Evolutionary conservation across 2,329 filamentous ascomycete genomes (phyloP).

Genomic region (Sarocladiaceae sp.): DNA sequence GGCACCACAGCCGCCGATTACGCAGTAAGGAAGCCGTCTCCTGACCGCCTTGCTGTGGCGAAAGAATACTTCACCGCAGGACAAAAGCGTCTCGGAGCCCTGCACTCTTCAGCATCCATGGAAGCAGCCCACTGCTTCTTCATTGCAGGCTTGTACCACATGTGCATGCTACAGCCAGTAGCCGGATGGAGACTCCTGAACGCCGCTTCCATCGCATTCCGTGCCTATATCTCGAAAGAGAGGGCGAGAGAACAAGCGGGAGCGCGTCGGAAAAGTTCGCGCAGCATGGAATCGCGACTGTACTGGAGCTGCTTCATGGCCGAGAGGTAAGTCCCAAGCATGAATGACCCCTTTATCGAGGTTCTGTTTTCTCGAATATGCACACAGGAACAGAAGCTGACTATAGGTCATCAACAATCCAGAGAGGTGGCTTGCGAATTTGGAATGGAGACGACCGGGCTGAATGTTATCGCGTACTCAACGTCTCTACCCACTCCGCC

Average conservation of each 20-base stretch:
- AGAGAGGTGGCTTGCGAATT: slow-evolving; percentile 11
- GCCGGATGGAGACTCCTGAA: slow-evolving; percentile 2
- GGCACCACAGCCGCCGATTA: not conserved
- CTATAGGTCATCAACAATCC: not conserved
- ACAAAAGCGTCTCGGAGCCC: slow-evolving; percentile 3
- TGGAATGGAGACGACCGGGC: slow-evolving; percentile 8
- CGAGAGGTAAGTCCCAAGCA: slow-evolving; percentile 1
- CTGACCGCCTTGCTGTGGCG: not conserved
- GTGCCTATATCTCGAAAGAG: slow-evolving; percentile 5
- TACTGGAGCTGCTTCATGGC: slow-evolving; percentile 8
- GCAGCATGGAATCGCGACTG: slow-evolving; percentile 1
- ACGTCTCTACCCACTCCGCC: slow-evolving; percentile 9
- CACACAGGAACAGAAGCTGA: not conserved
- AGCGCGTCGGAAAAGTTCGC: not conserved
- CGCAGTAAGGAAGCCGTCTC: not conserved
- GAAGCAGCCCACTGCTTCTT: slow-evolving; percentile 3
- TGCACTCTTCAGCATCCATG: not conserved
- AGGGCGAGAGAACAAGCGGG: not conserved
- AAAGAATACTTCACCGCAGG: slow-evolving; percentile 1
- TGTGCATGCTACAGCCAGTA: slow-evolving; percentile 3
- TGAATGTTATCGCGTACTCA: slow-evolving; percentile 9
- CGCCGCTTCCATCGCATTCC: slow-evolving; percentile 3
- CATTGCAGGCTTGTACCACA: not conserved
- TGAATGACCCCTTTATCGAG: not conserved
- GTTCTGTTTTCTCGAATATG: no score